Conservation (phyloP, 352 stramenopile species). For the Phytophthora palmivora region DNA sequence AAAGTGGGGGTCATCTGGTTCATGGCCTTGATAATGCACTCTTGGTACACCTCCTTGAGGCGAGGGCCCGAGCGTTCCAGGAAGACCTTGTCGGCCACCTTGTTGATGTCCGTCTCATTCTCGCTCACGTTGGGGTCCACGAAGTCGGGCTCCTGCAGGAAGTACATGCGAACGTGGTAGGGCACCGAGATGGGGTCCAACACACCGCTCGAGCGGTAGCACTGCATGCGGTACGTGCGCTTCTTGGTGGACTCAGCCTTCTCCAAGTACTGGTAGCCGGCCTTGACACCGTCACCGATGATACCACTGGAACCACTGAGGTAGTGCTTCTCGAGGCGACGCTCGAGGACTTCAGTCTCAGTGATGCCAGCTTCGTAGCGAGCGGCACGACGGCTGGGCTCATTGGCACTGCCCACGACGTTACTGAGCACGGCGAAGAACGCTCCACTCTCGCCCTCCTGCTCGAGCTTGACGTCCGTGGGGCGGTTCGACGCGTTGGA, state of each 20-base stretch:
- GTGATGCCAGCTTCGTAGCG: constrained; percentile 62
- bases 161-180: constrained; percentile 89
- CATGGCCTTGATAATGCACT: constrained; percentile 76
- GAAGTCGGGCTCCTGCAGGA: constrained; percentile 78
- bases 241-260: constrained; percentile 58
- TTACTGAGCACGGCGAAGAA: constrained; percentile 88
- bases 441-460: constrained; percentile 71
- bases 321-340: constrained; percentile 82
- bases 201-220: constrained; percentile 84
- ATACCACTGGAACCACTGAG: constrained; percentile 68
- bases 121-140: constrained; percentile 60
- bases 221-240: constrained; percentile 84
- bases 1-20: constrained; percentile 82
- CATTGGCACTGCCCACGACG: constrained; percentile 67
- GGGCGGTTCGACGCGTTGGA: constrained; percentile 74
- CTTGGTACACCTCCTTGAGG: constrained; percentile 82
- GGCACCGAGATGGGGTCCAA: constrained; percentile 75
- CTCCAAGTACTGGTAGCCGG: constrained; percentile 81
- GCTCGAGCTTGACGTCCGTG: constrained; percentile 86
- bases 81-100: constrained; percentile 82
- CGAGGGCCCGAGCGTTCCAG: constrained; percentile 64
- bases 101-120: constrained; percentile 79
- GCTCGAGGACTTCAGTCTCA: constrained; percentile 79
- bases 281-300: constrained; percentile 84
- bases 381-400: constrained; percentile 55